phyloP scores from a whole-genome alignment of 257 asterid species.

The Solanum appendiculatum region DNA sequence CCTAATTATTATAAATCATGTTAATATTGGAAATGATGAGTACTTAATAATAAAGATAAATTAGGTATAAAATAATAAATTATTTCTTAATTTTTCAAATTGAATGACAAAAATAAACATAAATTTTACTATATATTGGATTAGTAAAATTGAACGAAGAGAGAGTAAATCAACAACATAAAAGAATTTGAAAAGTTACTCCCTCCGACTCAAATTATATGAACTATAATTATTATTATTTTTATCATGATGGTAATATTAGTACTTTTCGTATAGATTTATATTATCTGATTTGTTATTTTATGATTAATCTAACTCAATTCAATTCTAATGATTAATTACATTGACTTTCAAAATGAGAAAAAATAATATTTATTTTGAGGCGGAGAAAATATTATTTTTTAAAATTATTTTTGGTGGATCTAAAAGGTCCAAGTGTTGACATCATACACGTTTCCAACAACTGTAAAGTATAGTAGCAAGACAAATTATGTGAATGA shows the following conservation, averaged over 20 bases:
- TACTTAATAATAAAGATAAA: too few relatives aligned
- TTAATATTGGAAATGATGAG: too few relatives aligned
- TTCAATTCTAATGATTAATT: not conserved
- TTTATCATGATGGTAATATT: too few relatives aligned
- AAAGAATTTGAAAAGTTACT: not conserved
- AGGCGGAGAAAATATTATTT: not conserved
- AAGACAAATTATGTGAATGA: not conserved
- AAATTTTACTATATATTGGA: too few relatives aligned
- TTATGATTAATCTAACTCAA: not conserved
- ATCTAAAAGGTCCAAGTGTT: not conserved
- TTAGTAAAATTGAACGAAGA: too few relatives aligned
- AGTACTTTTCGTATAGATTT: too few relatives aligned
- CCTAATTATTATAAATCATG: too few relatives aligned
- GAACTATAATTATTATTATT: too few relatives aligned
- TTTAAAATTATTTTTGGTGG: not conserved
- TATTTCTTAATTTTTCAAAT: too few relatives aligned
- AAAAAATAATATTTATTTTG: not conserved
- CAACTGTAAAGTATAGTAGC: not conserved
- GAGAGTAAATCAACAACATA: not conserved
- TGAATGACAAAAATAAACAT: too few relatives aligned
- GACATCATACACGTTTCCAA: not conserved
- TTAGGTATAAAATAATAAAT: too few relatives aligned
- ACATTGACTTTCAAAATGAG: not conserved
- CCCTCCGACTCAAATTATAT: not conserved
- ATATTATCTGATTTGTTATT: not conserved